These are phyloP conservation scores for Triticum monococcum DNA, from an alignment of 176 grass and related monocot species.

Conservation along the genomic window DNA sequence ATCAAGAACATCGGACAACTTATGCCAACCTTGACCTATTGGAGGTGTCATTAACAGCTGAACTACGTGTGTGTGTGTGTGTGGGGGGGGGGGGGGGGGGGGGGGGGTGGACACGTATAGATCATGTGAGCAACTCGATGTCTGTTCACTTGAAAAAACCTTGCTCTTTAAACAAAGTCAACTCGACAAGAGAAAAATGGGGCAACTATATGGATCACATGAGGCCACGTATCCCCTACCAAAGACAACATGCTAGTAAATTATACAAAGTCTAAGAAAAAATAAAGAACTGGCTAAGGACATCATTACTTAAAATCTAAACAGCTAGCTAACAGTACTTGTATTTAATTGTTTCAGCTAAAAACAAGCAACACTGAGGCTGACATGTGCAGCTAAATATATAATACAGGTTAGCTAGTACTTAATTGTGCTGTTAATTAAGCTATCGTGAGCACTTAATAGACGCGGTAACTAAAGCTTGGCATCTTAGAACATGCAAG, in stretches of 20 bases:
- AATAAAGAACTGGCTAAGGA: not conserved
- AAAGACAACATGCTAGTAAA: not conserved
- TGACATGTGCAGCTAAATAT: slow-evolving; percentile 28
- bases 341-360: not conserved
- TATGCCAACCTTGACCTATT: not conserved
- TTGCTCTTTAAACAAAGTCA: slow-evolving; percentile 30
- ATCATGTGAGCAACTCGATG: slow-evolving; percentile 32
- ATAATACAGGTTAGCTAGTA: slow-evolving; percentile 20
- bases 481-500: slow-evolving; percentile 62
- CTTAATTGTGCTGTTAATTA: slow-evolving; percentile 29
- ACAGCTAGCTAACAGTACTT: not conserved
- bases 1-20: not conserved
- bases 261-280: not conserved
- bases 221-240: not conserved
- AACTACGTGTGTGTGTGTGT: not conserved
- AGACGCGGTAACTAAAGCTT: slow-evolving; percentile 48
- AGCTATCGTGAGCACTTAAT: slow-evolving; percentile 43
- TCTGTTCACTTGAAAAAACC: not conserved
- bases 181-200: slow-evolving; percentile 1
- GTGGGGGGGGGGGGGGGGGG: not conserved
- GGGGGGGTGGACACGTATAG: not conserved
- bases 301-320: not conserved
- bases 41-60: not conserved
- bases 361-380: not conserved
- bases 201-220: slow-evolving; percentile 8